Evolutionary conservation across 2,329 filamentous ascomycete species (phyloP), one percentile per base, ranked within the genome.

Genomic region (Talaromyces marneffei): DNA sequence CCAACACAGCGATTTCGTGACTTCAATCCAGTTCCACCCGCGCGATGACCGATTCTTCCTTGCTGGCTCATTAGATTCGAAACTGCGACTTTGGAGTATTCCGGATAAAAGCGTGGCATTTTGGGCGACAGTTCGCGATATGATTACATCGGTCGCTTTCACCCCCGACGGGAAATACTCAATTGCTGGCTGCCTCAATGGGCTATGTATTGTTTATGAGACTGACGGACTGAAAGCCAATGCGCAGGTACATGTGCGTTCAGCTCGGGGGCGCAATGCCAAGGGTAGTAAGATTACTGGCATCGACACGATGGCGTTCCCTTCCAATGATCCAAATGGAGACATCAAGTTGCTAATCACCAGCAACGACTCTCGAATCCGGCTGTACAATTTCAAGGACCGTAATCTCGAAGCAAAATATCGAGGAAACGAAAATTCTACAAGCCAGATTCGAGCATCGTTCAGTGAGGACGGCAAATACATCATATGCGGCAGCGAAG

Each of bases 281-380:
- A 97, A 96, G 73, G 93, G 93, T 5, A 96, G 92, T 78, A 99
- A 99, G 73, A 96, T 99, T 67, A 97, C 94, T 0, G 92, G 92
- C 6, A 96, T 99, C 58, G 87, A 93, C 69, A 89, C 91, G 0
- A 86, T 88, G 65, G 75, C 78, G 16, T 79, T 85, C 54, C 85
- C 86, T 4, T 79, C 81, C 2, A 77, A 81, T 23, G 78, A 83
- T 56, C 77, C 79, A 2, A 83, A 83, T 37, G 85, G 85, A 0
- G 88, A 92, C 58, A 83, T 91, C 56, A 96, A 95, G 69, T 79
- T 99, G 2, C 79, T 99, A 6, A 87, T 99, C 61, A 96, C 91
- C 1, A 97, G 92, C 66, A 99, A 97, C 68, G 94, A 99, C 72
- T 97, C 93, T 0, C 86, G 94, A 23, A 85, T 97, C 16, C 87